Conservation (phyloP, 257 asterid genomes). For the Salvia splendens region DNA sequence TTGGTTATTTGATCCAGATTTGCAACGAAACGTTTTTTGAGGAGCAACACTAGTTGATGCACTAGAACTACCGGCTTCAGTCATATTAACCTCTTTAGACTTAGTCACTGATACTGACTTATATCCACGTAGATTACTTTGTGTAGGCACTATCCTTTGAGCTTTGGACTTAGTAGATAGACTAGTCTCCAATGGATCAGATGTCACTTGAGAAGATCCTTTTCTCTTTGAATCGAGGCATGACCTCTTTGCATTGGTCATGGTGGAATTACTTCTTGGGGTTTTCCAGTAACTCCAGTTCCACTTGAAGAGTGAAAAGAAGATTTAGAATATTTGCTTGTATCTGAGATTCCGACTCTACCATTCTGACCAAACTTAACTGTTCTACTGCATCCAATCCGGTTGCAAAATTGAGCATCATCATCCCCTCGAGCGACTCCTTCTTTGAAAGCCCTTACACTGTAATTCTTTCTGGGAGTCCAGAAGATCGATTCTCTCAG, state of each 20-base stretch:
- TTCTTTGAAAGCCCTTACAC: conserved; percentile 36
- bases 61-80: conserved; percentile 44
- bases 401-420: conserved; percentile 63
- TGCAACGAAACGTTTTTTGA: conserved; percentile 38
- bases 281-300: conserved; percentile 43
- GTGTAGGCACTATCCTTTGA: conserved; percentile 24
- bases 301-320: conserved; percentile 45
- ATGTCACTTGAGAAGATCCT: conserved; percentile 18
- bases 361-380: conserved; percentile 47
- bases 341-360: conserved; percentile 41
- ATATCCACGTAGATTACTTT: conserved; percentile 31
- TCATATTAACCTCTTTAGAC: conserved; percentile 33
- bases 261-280: conserved; percentile 22
- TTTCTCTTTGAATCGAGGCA: conserved; percentile 29
- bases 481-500: conserved; percentile 37
- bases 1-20: conserved; percentile 35
- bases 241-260: conserved; percentile 36
- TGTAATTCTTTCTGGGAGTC: conserved; percentile 46
- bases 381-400: conserved; percentile 83
- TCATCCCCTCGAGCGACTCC: conserved; percentile 38
- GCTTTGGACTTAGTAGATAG: conserved; percentile 33
- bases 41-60: conserved; percentile 37
- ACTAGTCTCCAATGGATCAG: conserved; percentile 32
- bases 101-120: conserved; percentile 32
- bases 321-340: conserved; percentile 43